Conservation (phyloP, 1,284 basidiomycete genomes). For the Pseudozyma sp. region DNA sequence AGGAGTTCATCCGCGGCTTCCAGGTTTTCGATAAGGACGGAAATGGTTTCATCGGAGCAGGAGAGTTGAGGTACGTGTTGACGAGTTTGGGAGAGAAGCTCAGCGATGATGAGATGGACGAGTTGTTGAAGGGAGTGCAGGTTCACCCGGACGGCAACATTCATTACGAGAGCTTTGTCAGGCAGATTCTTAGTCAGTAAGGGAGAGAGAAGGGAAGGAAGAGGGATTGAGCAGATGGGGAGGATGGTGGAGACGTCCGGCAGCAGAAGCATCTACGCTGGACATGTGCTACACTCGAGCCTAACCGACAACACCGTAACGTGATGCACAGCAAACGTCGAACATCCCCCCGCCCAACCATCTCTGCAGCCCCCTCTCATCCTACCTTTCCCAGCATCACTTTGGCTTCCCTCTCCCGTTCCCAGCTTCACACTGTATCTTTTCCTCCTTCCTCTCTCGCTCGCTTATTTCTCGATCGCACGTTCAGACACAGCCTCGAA, state of each 20-base stretch:
- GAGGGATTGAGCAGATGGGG: too few relatives aligned
- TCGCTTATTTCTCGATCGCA: background rate
- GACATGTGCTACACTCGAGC: too few relatives aligned
- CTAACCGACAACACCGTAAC: too few relatives aligned
- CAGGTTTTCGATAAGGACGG: slow-evolving; percentile 99
- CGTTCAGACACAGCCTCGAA: background rate
- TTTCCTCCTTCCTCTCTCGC: background rate
- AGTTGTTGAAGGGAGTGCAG: slow-evolving; percentile 93
- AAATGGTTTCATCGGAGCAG: slow-evolving; percentile 94
- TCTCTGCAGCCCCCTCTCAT: too few relatives aligned
- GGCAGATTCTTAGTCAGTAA: slow-evolving; percentile 79
- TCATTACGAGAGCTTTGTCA: slow-evolving; percentile 95
- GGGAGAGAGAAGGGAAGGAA: background rate
- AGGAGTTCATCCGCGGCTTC: slow-evolving; percentile 99
- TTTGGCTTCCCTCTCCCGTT: too few relatives aligned
- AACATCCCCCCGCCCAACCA: too few relatives aligned
- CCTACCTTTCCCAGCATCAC: too few relatives aligned
- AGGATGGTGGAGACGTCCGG: too few relatives aligned
- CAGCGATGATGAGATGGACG: slow-evolving; percentile 96
- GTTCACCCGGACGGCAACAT: slow-evolving; percentile 93
- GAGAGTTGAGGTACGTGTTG: slow-evolving; percentile 89
- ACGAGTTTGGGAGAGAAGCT: slow-evolving; percentile 98
- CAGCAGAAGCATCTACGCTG: too few relatives aligned
- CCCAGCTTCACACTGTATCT: slow-evolving; percentile 8
- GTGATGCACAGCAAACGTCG: too few relatives aligned